Evolutionary conservation across 345 rosid genomes (phyloP), one percentile per base, ranked within the genome.

Genomic region (Alliaria petiolata): DNA sequence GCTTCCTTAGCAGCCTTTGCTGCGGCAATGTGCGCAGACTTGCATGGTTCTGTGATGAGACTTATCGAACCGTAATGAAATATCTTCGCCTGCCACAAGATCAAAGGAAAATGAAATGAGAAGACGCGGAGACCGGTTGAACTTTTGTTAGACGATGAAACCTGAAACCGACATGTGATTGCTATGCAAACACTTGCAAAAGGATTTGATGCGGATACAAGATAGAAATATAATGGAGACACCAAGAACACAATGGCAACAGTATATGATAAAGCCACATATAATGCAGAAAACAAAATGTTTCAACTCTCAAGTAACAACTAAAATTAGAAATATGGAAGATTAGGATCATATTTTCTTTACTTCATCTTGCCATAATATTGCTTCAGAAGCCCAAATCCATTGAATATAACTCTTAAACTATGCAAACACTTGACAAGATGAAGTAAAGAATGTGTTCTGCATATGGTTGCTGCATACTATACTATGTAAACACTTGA

Each of bases 1-100:
- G 97, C 96, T 20, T 88, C 97, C 81, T 91, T 95, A 31, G 97
- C 96, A 51, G 96, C 91, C 79, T 85, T 95, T 6, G 89, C 82
- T 56, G 97, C 99, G 54, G 99, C 93, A 31, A 89, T 81, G 78
- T 95, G 99, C 0, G 99, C 96, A 15, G 97, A 87, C 74, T 83
- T 95, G 81, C 97, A 88, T 58, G 97, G 99, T 61, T 95, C 99
- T 7, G 96, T 89, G 77, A 95, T 95, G 35, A 95, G 93, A 85
- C 99, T 95, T 76, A 91, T 95, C 2, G 99, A 95, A 69, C 99
- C 99, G 33, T 88, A 91, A 65, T 91, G 99, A 62, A 95, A 84
- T 65, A 91, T 89, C 75, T 87, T 91, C 8, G 99, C 99, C 97
- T 91, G 86, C 38, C 73, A 79, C 16, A 64, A 57, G 34, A n/a